Evolutionary conservation across 345 rosid species (phyloP).

Genomic region (Pugionium cornutum): DNA sequence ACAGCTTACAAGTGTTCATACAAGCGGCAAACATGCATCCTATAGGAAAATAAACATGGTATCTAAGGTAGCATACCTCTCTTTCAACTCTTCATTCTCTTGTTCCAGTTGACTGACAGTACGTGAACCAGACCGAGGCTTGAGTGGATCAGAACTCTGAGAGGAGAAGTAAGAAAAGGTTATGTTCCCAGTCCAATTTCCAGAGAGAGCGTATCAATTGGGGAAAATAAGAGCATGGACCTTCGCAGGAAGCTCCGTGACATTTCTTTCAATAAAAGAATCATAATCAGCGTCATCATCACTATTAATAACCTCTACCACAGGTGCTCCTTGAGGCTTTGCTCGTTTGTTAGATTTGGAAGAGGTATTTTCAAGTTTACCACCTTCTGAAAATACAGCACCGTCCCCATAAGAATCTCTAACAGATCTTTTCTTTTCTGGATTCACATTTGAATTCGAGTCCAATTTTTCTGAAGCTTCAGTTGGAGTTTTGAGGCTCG

Average conservation of each 20-base stretch:
- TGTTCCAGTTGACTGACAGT: constrained; percentile 48
- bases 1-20: constrained; percentile 8
- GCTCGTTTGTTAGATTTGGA: constrained; percentile 40
- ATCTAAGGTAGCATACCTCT: constrained; percentile 47
- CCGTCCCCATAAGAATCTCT: neutral
- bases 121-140: constrained; percentile 32
- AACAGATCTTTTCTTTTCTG: constrained; percentile 31
- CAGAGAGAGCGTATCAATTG: neutral
- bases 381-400: constrained; percentile 37
- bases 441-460: constrained; percentile 32
- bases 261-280: constrained; percentile 15
- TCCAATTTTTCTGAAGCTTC: constrained; percentile 42
- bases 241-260: constrained; percentile 16
- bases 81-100: constrained; percentile 61
- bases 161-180: constrained; percentile 7
- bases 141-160: constrained; percentile 40
- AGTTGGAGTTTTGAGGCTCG: constrained; percentile 21
- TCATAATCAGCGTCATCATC: constrained; percentile 17
- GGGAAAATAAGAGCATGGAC: neutral
- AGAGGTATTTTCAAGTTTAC: constrained; percentile 22
- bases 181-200: neutral
- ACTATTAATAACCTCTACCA: constrained; percentile 17
- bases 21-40: constrained; percentile 4
- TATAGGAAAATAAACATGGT: neutral
- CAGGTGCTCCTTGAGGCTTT: constrained; percentile 27